phyloP scores from a whole-genome alignment of 805 yeast species.

The Suhomyces prunicola region DNA sequence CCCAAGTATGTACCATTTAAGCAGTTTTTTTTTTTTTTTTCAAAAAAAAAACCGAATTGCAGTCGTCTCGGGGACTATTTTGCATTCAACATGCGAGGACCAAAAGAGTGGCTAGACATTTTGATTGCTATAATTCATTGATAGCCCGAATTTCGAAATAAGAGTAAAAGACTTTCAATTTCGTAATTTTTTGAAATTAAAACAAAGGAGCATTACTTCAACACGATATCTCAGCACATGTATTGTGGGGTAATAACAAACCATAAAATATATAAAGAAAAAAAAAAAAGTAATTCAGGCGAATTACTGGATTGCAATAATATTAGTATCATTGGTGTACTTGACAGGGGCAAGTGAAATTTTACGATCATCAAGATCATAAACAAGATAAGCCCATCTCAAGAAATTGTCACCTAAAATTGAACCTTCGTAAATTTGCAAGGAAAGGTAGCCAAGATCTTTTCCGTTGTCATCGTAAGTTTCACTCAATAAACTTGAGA shows the following conservation, averaged over 20 bases:
- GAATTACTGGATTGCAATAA: neutral
- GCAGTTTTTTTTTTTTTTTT: no score
- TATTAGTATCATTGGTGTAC: conserved; percentile 11
- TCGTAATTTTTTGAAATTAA: no score
- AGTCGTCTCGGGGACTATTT: no score
- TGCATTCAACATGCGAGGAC: no score
- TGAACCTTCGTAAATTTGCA: neutral
- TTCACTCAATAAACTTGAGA: conserved; percentile 23
- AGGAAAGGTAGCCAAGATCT: neutral
- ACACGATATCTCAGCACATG: neutral
- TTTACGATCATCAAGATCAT: conserved; percentile 21
- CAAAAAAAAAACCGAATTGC: no score
- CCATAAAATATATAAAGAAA: neutral
- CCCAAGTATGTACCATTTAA: no score
- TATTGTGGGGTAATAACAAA: neutral
- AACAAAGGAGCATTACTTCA: no score
- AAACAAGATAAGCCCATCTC: conserved; percentile 22
- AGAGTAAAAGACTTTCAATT: neutral
- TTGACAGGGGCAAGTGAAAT: conserved; percentile 22
- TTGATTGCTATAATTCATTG: no score
- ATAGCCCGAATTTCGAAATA: neutral
- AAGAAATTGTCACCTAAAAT: conserved; percentile 27
- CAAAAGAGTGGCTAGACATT: no score
- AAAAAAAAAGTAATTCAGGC: neutral
- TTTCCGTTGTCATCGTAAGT: conserved; percentile 1